phyloP scores from a whole-genome alignment of 768 basidiomycete genomes.

The Lactifluus echinatus region DNA sequence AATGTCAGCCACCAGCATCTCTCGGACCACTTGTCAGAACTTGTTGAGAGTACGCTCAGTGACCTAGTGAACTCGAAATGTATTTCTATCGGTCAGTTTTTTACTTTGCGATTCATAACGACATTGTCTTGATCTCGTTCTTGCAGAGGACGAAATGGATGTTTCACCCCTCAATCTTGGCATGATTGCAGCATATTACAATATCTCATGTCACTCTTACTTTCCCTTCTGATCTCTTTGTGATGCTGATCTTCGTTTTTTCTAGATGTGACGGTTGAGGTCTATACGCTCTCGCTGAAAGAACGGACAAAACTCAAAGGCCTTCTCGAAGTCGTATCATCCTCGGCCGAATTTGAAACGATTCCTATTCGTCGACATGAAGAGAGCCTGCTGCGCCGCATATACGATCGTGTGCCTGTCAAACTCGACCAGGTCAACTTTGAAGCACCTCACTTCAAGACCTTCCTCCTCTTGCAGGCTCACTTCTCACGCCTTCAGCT shows the following conservation, averaged over 20 bases:
- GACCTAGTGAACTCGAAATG: conserved; percentile 94
- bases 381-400: conserved; percentile 70
- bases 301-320: conserved; percentile 97
- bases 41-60: conserved; percentile 87
- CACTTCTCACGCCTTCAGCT: conserved; percentile 92
- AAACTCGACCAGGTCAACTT: conserved; percentile 81
- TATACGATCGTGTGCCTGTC: conserved; percentile 95
- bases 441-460: conserved; percentile 96
- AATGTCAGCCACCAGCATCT: conserved; percentile 94
- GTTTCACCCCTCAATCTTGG: conserved; percentile 87
- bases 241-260: conserved; percentile 9
- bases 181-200: conserved; percentile 97
- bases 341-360: conserved; percentile 91
- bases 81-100: conserved; percentile 65
- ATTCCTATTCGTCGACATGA: conserved; percentile 96
- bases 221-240: background rate
- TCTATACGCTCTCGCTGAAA: conserved; percentile 90
- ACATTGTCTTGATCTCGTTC: background rate
- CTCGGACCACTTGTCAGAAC: conserved; percentile 90
- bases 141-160: conserved; percentile 86
- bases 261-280: conserved; percentile 90
- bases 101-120: background rate
- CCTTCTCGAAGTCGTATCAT: conserved; percentile 91
- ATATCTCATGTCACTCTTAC: conserved; percentile 68
- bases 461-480: conserved; percentile 91